phyloP scores from a whole-genome alignment of 2,329 filamentous ascomycete species.

The Westerdykella sp. region DNA sequence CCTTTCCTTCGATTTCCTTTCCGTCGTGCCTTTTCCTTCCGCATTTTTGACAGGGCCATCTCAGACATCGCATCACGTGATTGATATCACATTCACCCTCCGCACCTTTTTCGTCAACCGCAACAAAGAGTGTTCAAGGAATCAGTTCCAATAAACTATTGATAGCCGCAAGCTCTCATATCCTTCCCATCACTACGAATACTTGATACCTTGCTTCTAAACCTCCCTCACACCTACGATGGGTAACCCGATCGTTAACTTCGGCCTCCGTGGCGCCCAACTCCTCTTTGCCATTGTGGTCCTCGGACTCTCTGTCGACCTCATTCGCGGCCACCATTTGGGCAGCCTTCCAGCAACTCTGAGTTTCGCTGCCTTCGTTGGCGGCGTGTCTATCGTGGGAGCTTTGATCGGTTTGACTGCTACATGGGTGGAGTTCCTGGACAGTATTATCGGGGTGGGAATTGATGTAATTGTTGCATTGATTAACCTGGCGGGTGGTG shows the following conservation, averaged over 20 bases:
- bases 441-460: slow-evolving; percentile 8
- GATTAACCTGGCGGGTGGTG: slow-evolving; percentile 15
- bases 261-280: slow-evolving; percentile 16
- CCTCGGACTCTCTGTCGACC: slow-evolving; percentile 13
- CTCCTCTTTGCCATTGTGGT: slow-evolving; percentile 17
- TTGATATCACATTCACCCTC: no score
- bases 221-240: not conserved
- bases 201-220: not conserved
- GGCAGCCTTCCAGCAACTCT: slow-evolving; percentile 8
- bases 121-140: no score
- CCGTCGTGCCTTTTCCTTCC: no score
- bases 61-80: no score
- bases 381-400: slow-evolving; percentile 12
- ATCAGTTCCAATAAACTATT: no score
- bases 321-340: slow-evolving; percentile 14
- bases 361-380: slow-evolving; percentile 14
- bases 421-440: slow-evolving; percentile 9
- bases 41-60: no score
- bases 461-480: slow-evolving; percentile 12
- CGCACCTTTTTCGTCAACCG: no score
- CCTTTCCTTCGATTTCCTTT: no score
- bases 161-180: not conserved
- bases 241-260: slow-evolving; percentile 4
- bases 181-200: not conserved
- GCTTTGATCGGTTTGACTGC: slow-evolving; percentile 14